A percentile compares a stretch with the other conserved stretches of the same genome.
phyloP scores from a whole-genome alignment of 306 rosid genomes.

The Castanea mollissima region DNA sequence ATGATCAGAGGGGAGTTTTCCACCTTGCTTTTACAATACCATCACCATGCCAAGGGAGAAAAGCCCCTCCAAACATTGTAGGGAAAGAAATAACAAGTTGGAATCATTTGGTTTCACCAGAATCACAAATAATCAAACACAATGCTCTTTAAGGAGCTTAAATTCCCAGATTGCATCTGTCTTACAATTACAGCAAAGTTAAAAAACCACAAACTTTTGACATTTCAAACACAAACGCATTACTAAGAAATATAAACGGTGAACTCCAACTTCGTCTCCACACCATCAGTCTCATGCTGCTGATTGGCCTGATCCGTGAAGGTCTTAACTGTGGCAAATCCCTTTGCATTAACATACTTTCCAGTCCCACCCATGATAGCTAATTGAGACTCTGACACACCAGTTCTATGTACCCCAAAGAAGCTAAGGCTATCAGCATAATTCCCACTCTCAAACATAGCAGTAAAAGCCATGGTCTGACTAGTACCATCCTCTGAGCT shows the following conservation, averaged over 20 bases:
- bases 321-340: slow-evolving; percentile 14
- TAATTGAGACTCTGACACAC: slow-evolving; percentile 6
- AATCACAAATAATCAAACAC: background rate
- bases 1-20: too few species aligned
- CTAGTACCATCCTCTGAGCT: slow-evolving; percentile 16
- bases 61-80: too few species aligned
- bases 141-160: background rate
- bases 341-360: slow-evolving; percentile 12
- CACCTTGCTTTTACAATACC: too few species aligned
- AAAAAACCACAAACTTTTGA: background rate
- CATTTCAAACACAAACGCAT: background rate
- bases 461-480: slow-evolving; percentile 16
- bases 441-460: slow-evolving; percentile 11
- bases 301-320: slow-evolving; percentile 9
- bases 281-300: slow-evolving; percentile 38
- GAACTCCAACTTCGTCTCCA: slow-evolving; percentile 27
- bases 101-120: background rate
- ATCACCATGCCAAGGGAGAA: too few species aligned
- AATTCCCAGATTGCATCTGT: background rate
- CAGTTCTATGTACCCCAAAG: slow-evolving; percentile 8
- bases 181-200: background rate
- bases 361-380: slow-evolving; percentile 26
- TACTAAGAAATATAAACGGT: slow-evolving; percentile 23
- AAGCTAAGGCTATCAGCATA: background rate
- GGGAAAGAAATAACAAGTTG: too few species aligned